Evolutionary conservation across 495 filamentous ascomycete species (phyloP), one percentile per base, ranked within the genome.

Genomic region (Cairneyella variabilis): DNA sequence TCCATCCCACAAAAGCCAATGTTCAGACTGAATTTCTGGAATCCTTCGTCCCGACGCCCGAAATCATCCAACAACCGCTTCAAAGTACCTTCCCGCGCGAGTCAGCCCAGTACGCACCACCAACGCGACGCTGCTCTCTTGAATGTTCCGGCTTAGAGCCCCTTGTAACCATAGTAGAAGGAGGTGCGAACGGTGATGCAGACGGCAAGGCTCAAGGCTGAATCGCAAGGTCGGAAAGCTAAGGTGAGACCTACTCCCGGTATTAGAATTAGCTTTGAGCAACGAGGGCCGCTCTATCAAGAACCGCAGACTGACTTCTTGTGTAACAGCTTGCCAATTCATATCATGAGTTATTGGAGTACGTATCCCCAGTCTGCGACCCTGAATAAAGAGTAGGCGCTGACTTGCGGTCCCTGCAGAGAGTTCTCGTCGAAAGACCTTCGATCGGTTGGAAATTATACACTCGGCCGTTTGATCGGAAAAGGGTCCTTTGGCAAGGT

Each of bases 401-500:
- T 59, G 42, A 54, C 32, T 34, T 23, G 48, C 3, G 22, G 2
- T 56, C 56, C 47, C 38, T 58, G 45, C 53, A 97, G 92, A 70
- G 91, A 97, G 69, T 98, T 98, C 73, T 89, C 90, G 42, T 90
- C 88, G 57, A 88, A 87, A 64, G 95, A 97, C 53, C 80, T 98
- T 45, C 83, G 85, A 54, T 86, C 81, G 34, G 93, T 98, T 51
- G 93, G 93, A 45, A 98, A 97, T 70, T 98, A 98, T 70, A 83
- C 86, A 27, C 74, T 97, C 16, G 93, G 92, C 28, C 83, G 84
- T 47, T 75, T 98, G 43, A 96, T 98, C 64, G 93, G 93, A 46
- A 97, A 97, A 66, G 93, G 93, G 30, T 95, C 90, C 42, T 98
- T 97, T 71, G 93, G 93, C 59, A 97, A 97, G 73, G 93, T 97